These are phyloP conservation scores for Penicillium coprophilum DNA, from an alignment of 495 filamentous ascomycete species.

Conservation along the genomic window DNA sequence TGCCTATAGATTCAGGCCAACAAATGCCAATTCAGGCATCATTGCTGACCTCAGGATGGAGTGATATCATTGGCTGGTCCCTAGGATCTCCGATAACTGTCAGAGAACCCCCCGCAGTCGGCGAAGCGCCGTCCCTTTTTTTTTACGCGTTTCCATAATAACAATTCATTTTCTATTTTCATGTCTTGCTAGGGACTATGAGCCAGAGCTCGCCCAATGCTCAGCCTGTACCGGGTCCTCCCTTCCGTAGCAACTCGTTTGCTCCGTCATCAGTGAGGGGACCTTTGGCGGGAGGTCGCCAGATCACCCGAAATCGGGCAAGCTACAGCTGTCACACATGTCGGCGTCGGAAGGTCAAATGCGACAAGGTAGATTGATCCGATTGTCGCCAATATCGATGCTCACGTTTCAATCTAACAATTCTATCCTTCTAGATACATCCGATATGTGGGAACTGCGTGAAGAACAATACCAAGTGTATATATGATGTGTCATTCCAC, in stretches of 20 bases:
- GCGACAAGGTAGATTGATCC: constrained; percentile 39
- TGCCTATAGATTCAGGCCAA: not conserved
- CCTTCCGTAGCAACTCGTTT: constrained; percentile 6
- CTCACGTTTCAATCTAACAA: not conserved
- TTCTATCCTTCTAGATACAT: constrained; percentile 35
- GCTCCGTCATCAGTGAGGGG: constrained; percentile 19
- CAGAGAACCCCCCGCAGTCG: constrained; percentile 7
- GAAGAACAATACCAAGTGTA: constrained; percentile 46
- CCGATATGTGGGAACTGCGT: constrained; percentile 50
- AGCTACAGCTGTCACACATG: constrained; percentile 53
- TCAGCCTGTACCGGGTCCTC: constrained; percentile 7
- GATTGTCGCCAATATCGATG: too few relatives aligned
- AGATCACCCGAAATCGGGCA: constrained; percentile 50
- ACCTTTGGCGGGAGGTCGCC: constrained; percentile 33
- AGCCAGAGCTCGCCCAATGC: constrained; percentile 11
- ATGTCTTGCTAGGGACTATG: constrained; percentile 17
- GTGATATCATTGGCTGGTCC: not conserved
- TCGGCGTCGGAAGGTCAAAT: constrained; percentile 50
- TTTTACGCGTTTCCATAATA: not conserved
- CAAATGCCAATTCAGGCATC: not conserved
- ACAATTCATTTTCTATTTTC: not conserved
- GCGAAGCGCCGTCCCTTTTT: not conserved
- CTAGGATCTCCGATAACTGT: not conserved
- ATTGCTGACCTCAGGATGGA: not conserved
- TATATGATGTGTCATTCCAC: constrained; percentile 41